phyloP scores from a whole-genome alignment of 75 land plant genomes.

The Sequoiadendron giganteum region DNA sequence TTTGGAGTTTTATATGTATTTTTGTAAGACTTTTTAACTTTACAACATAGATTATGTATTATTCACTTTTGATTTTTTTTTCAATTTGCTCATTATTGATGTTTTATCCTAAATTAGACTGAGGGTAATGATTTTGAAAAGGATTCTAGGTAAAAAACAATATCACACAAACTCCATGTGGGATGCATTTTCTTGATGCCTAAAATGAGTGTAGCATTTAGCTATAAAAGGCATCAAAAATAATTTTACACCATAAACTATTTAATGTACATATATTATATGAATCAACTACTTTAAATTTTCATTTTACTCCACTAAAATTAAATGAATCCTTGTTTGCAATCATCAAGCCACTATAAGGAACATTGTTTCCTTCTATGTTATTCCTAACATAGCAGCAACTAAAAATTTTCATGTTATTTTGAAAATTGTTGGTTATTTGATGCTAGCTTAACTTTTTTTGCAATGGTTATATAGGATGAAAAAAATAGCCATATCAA shows the following conservation, averaged over 20 bases:
- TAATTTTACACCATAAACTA: neutral
- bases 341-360: too few species aligned
- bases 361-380: too few species aligned
- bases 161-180: conserved; percentile 63
- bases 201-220: neutral
- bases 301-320: too few species aligned
- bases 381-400: too few species aligned
- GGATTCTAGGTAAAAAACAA: conserved; percentile 48
- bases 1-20: neutral
- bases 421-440: too few species aligned
- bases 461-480: too few species aligned
- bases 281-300: neutral
- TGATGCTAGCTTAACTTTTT: too few species aligned
- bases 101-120: conserved; percentile 21
- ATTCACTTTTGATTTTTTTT: neutral
- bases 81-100: neutral
- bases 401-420: too few species aligned
- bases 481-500: too few species aligned
- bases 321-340: too few species aligned
- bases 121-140: conserved; percentile 44
- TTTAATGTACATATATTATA: neutral
- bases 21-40: neutral
- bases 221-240: neutral
- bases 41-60: neutral
- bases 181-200: neutral